These are phyloP conservation scores for Zygnema circumcarinatum DNA, from an alignment of 139 green algal species.

Conservation along the genomic window DNA sequence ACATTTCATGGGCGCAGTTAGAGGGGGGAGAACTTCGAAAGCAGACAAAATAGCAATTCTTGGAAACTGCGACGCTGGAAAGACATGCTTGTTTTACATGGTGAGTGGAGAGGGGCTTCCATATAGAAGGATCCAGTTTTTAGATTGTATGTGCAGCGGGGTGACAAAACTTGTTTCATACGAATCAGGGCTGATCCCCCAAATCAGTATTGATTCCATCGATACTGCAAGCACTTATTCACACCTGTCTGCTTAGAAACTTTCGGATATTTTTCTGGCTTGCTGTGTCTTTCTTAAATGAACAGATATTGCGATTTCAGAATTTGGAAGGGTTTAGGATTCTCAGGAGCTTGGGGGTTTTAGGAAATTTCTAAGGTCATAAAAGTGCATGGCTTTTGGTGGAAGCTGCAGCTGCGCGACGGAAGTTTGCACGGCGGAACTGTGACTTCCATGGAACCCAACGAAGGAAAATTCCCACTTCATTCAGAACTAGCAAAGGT, in stretches of 20 bases:
- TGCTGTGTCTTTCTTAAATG: no score
- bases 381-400: neutral
- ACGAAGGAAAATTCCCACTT: constrained; percentile 51
- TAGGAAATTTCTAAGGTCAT: neutral
- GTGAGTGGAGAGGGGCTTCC: neutral
- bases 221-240: no score
- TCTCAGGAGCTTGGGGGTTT: no score
- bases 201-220: no score
- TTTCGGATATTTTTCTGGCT: no score
- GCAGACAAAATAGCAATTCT: constrained; percentile 48
- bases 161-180: no score
- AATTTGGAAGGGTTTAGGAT: no score
- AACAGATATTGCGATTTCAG: no score
- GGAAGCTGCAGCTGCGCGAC: constrained; percentile 53
- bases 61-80: constrained; percentile 49
- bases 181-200: no score
- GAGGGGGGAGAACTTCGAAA: neutral
- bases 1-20: neutral
- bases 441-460: constrained; percentile 59
- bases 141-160: no score
- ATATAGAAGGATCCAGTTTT: no score
- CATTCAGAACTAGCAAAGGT: constrained; percentile 44
- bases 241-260: no score
- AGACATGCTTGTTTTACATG: constrained; percentile 56
- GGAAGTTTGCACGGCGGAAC: constrained; percentile 46